These are phyloP conservation scores for Stereocaulon alpinum DNA, from an alignment of 495 filamentous ascomycete species.

Conservation along the genomic window DNA sequence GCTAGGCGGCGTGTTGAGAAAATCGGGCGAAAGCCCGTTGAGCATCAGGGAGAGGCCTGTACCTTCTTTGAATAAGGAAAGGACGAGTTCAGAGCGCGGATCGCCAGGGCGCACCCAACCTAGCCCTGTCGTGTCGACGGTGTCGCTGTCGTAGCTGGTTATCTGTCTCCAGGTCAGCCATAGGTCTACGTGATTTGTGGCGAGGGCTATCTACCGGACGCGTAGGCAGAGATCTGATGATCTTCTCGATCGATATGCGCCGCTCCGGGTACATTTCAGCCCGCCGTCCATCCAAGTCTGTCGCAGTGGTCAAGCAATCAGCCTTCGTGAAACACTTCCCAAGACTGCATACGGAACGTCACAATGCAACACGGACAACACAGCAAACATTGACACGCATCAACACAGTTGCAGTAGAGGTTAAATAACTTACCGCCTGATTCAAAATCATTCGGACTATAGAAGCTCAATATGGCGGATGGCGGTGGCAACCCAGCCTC, in stretches of 20 bases:
- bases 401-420: too few relatives aligned
- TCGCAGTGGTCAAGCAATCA: too few relatives aligned
- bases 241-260: slow-evolving; percentile 7
- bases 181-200: too few relatives aligned
- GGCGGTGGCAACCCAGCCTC: slow-evolving; percentile 29
- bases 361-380: too few relatives aligned
- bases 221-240: slow-evolving; percentile 10
- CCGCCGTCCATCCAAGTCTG: too few relatives aligned
- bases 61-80: slow-evolving; percentile 33
- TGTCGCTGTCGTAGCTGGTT: slow-evolving; percentile 7
- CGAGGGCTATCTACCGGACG: slow-evolving; percentile 6
- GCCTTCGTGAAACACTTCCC: too few relatives aligned
- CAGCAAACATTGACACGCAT: too few relatives aligned
- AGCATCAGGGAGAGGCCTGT: background rate
- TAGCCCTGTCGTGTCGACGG: slow-evolving; percentile 9
- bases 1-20: background rate
- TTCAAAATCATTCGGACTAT: slow-evolving; percentile 34
- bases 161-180: too few relatives aligned
- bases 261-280: slow-evolving; percentile 17
- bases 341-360: too few relatives aligned
- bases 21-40: background rate
- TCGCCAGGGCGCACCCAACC: slow-evolving; percentile 25
- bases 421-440: slow-evolving; percentile 22
- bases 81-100: slow-evolving; percentile 28
- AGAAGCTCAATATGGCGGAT: slow-evolving; percentile 38